Evolutionary conservation across 1,139 yeast species (phyloP).

Genomic region (Geotrichum candidum): DNA sequence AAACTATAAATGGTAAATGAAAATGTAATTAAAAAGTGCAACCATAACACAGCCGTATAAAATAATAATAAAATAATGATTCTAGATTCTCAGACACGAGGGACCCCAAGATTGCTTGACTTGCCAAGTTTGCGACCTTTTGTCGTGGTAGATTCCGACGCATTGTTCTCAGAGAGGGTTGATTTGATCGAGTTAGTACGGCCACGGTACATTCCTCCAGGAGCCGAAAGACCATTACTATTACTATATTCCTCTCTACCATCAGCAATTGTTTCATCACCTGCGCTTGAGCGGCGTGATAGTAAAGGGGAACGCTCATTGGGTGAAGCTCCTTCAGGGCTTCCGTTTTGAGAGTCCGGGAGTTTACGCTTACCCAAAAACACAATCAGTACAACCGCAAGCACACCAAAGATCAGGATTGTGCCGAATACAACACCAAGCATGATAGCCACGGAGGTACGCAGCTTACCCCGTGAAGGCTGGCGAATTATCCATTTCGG

Average conservation of each 20-base stretch:
- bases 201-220: neutral
- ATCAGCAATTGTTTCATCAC: neutral
- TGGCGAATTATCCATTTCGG: conserved; percentile 47
- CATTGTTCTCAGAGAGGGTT: conserved; percentile 12
- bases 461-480: conserved; percentile 5
- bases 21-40: neutral
- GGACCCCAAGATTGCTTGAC: neutral
- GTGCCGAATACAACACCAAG: conserved; percentile 35
- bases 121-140: neutral
- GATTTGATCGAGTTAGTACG: conserved; percentile 9
- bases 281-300: neutral
- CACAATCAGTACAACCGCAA: conserved; percentile 22
- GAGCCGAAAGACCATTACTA: neutral
- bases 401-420: conserved; percentile 27
- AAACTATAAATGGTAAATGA: neutral
- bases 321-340: neutral
- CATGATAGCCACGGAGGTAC: conserved; percentile 33
- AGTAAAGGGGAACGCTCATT: conserved; percentile 3
- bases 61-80: neutral
- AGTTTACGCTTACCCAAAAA: conserved; percentile 19
- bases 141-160: conserved; percentile 14
- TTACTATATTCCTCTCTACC: neutral
- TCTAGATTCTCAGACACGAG: neutral
- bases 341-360: conserved; percentile 3
- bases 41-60: neutral